phyloP scores from a whole-genome alignment of 1,284 basidiomycete species.

The Pseudozyma tsukubaensis region DNA sequence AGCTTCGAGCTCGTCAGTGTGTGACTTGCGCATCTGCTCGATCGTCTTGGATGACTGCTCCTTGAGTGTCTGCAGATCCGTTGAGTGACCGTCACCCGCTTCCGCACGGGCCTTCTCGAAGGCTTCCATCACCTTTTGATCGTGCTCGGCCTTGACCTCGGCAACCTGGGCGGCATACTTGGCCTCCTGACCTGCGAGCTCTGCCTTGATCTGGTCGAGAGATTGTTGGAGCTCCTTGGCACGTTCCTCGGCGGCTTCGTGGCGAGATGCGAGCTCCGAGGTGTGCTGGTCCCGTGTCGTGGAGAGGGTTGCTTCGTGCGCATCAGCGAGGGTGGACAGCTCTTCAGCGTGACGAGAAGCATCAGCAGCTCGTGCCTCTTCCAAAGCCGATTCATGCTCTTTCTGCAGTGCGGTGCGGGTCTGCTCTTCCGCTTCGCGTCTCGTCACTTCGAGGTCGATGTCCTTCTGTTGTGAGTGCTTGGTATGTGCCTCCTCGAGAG shows the following conservation, averaged over 20 bases:
- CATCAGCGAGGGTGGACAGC: slow-evolving; percentile 22
- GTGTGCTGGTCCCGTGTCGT: slow-evolving; percentile 22
- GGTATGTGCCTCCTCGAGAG: slow-evolving; percentile 25
- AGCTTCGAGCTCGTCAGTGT: slow-evolving; percentile 45
- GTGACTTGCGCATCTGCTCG: slow-evolving; percentile 46
- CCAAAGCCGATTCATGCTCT: slow-evolving; percentile 27
- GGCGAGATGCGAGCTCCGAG: slow-evolving; percentile 28
- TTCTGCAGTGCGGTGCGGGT: slow-evolving; percentile 23
- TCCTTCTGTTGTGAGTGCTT: slow-evolving; percentile 33
- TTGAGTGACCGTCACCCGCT: slow-evolving; percentile 49
- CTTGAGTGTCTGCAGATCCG: slow-evolving; percentile 43
- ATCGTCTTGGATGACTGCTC: slow-evolving; percentile 43
- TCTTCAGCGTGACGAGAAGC: slow-evolving; percentile 30
- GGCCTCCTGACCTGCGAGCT: slow-evolving; percentile 37
- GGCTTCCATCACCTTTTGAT: slow-evolving; percentile 48
- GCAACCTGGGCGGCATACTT: slow-evolving; percentile 45
- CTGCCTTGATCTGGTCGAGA: slow-evolving; percentile 40
- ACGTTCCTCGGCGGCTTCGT: slow-evolving; percentile 29
- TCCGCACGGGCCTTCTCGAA: slow-evolving; percentile 53
- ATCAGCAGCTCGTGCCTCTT: slow-evolving; percentile 18
- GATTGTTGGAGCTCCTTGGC: slow-evolving; percentile 37
- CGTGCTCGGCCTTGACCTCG: slow-evolving; percentile 50
- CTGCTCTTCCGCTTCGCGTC: slow-evolving; percentile 34
- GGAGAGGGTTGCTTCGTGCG: slow-evolving; percentile 35
- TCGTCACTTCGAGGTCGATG: slow-evolving; percentile 26